Evolutionary conservation across 2,329 filamentous ascomycete species (phyloP).

Genomic region (Alternaria alternata): DNA sequence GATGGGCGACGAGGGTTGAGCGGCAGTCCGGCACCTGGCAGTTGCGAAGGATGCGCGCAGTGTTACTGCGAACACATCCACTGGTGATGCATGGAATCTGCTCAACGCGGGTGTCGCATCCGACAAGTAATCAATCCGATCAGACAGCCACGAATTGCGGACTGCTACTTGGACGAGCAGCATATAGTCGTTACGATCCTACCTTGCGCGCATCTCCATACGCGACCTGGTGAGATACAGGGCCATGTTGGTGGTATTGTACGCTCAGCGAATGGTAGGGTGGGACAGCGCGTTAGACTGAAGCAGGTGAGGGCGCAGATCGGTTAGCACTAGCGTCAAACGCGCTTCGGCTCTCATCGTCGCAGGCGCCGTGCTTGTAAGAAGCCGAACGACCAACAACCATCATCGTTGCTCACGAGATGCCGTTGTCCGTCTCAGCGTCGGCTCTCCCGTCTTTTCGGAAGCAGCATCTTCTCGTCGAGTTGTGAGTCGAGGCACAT

Average conservation of each 20-base stretch:
- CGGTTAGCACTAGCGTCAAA: conserved; percentile 22
- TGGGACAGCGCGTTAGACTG: conserved; percentile 2
- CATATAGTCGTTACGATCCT: conserved; percentile 1
- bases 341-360: conserved; percentile 4
- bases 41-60: conserved; percentile 4
- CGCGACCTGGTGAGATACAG: conserved; percentile 1
- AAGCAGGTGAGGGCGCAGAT: conserved; percentile 15
- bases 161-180: conserved; percentile 26
- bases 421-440: conserved; percentile 35
- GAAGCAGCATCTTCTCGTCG: conserved; percentile 78
- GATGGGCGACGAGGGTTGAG: conserved; percentile 6
- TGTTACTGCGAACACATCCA: conserved; percentile 2
- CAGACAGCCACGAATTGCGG: background rate
- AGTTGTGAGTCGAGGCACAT: conserved; percentile 70
- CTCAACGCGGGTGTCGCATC: background rate
- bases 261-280: background rate
- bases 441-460: conserved; percentile 61
- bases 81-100: background rate
- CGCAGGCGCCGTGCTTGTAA: conserved; percentile 6
- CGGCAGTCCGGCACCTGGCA: conserved; percentile 10
- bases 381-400: conserved; percentile 13
- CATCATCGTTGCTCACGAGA: conserved; percentile 20
- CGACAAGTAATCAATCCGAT: background rate
- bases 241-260: conserved; percentile 9
- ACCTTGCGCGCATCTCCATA: conserved; percentile 30